Evolutionary conservation across 768 basidiomycete species (phyloP).

Genomic region (Podaxis rugospora): DNA sequence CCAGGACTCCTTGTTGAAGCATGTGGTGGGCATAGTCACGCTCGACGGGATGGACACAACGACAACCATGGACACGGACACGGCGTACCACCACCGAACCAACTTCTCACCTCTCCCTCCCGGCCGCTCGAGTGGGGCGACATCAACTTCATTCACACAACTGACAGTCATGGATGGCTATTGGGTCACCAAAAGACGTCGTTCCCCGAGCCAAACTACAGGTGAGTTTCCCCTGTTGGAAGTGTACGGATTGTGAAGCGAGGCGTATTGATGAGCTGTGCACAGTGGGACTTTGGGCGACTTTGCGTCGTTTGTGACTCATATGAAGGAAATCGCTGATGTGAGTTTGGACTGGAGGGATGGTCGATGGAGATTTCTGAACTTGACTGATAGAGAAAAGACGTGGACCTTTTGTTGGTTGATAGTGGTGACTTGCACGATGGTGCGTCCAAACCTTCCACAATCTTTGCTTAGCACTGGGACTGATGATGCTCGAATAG

Average conservation of each 20-base stretch:
- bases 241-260: background rate
- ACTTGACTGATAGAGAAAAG: slow-evolving; percentile 40
- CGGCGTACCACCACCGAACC: slow-evolving; percentile 34
- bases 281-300: slow-evolving; percentile 55
- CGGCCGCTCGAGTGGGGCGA: slow-evolving; percentile 82
- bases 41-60: slow-evolving; percentile 6
- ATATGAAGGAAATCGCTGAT: slow-evolving; percentile 73
- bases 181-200: slow-evolving; percentile 76
- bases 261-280: slow-evolving; percentile 9
- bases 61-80: slow-evolving; percentile 19
- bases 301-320: slow-evolving; percentile 79
- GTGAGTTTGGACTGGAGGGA: slow-evolving; percentile 23
- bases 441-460: slow-evolving; percentile 28
- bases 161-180: slow-evolving; percentile 71
- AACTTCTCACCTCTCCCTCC: slow-evolving; percentile 50
- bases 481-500: slow-evolving; percentile 25
- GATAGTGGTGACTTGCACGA: slow-evolving; percentile 81
- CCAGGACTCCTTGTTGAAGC: background rate
- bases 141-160: slow-evolving; percentile 83
- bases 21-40: slow-evolving; percentile 5
- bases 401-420: slow-evolving; percentile 80
- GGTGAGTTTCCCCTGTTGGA: slow-evolving; percentile 11
- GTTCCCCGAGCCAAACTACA: slow-evolving; percentile 74
- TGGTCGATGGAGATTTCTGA: background rate
- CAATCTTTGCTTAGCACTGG: background rate